Conservation (phyloP, 306 rosid species). For the Ormosia emarginata region DNA sequence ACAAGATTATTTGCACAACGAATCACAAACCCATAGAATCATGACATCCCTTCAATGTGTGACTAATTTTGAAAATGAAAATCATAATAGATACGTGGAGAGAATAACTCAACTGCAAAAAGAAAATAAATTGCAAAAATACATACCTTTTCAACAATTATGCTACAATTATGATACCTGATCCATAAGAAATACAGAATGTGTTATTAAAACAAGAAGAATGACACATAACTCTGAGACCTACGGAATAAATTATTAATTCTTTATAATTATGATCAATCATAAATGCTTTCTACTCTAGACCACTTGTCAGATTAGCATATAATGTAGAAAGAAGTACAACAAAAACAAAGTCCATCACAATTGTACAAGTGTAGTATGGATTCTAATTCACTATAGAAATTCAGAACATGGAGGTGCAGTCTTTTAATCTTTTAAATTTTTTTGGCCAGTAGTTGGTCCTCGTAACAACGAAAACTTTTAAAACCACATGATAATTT, state of each 20-base stretch:
- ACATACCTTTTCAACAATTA: conserved; percentile 65
- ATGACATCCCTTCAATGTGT: background rate
- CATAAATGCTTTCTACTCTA: background rate
- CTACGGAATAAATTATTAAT: background rate
- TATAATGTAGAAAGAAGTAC: background rate
- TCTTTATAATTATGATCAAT: background rate
- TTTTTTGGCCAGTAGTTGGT: no score
- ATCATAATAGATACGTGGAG: background rate
- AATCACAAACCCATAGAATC: background rate
- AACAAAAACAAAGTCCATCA: background rate
- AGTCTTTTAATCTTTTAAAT: no score
- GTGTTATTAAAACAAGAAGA: background rate
- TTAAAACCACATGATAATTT: no score
- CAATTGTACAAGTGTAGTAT: background rate
- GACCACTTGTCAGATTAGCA: background rate
- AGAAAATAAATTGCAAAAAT: background rate
- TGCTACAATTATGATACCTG: conserved; percentile 79
- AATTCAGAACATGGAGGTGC: background rate
- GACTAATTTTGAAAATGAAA: background rate
- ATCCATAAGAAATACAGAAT: conserved; percentile 2
- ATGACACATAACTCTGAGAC: background rate
- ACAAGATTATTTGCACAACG: background rate
- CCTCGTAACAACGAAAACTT: no score
- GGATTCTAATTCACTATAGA: background rate
- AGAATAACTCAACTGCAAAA: background rate